A percentile compares a stretch with the other conserved stretches of the same genome.
These are phyloP conservation scores for Mortierella antarctica DNA, from an alignment of 192 early-diverging fungal species.

Conservation along the genomic window DNA sequence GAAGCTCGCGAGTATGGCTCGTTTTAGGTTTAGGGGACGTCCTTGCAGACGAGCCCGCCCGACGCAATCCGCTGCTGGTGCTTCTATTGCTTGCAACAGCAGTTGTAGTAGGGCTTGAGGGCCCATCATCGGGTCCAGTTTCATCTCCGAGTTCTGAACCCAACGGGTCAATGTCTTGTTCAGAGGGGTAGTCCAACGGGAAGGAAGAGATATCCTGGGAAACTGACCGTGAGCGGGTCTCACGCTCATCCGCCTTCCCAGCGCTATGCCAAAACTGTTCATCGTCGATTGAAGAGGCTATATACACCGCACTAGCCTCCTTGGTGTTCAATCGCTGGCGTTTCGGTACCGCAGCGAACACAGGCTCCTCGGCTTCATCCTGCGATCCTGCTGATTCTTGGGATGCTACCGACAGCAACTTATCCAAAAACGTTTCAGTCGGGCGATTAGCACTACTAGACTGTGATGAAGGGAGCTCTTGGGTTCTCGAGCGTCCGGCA, in stretches of 20 bases:
- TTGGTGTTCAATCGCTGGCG: too few relatives aligned
- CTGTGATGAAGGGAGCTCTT: too few relatives aligned
- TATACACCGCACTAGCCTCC: too few relatives aligned
- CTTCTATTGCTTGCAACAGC: neutral
- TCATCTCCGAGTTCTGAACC: neutral
- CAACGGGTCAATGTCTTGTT: conserved; percentile 7
- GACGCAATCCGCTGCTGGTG: too few relatives aligned
- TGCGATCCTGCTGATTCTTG: too few relatives aligned
- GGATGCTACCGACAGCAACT: too few relatives aligned
- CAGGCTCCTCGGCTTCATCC: too few relatives aligned
- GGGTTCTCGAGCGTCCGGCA: too few relatives aligned
- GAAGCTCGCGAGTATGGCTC: conserved; percentile 10
- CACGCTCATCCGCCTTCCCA: neutral
- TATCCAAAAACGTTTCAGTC: too few relatives aligned
- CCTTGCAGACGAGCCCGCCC: neutral
- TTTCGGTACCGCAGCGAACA: too few relatives aligned
- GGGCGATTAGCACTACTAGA: too few relatives aligned
- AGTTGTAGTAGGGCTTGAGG: neutral
- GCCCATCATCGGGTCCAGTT: neutral
- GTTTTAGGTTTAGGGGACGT: conserved; percentile 2
- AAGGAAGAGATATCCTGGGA: conserved; percentile 33
- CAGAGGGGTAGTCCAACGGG: conserved; percentile 7
- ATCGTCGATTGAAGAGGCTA: neutral
- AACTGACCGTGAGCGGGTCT: conserved; percentile 13
- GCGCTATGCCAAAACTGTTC: conserved; percentile 29